Evolutionary conservation across 225 moss, liverwort and hornwort genomes (phyloP).

Genomic region (Lunularia cruciata): DNA sequence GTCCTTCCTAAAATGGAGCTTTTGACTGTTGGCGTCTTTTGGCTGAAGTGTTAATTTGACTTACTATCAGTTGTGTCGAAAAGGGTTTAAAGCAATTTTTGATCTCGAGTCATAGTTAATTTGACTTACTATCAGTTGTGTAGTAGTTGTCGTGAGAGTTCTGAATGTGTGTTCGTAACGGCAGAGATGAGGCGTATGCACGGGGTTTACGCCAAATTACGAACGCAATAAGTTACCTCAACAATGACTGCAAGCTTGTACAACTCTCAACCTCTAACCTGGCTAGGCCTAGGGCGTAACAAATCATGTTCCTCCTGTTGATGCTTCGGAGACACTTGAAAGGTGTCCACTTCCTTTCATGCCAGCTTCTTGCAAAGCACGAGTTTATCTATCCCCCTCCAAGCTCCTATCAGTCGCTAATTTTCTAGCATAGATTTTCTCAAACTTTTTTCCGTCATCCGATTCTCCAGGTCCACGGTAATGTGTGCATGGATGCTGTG

Average conservation of each 20-base stretch:
- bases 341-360: too few species aligned
- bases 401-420: too few species aligned
- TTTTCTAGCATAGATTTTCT: too few species aligned
- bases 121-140: too few species aligned
- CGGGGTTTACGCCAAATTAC: slow-evolving; percentile 92
- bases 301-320: too few species aligned
- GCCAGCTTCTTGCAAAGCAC: too few species aligned
- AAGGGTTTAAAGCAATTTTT: neutral
- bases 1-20: too few species aligned
- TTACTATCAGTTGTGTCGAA: neutral
- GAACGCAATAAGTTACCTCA: slow-evolving; percentile 85
- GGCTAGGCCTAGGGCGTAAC: too few species aligned
- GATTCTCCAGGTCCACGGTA: slow-evolving; percentile 76
- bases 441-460: too few species aligned
- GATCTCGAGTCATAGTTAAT: too few species aligned
- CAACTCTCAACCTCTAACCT: neutral
- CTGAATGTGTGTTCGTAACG: neutral
- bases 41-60: neutral
- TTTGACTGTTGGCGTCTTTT: neutral
- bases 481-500: slow-evolving; percentile 82
- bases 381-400: too few species aligned
- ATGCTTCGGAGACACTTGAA: too few species aligned
- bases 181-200: slow-evolving; percentile 91
- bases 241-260: slow-evolving; percentile 93
- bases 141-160: neutral